A percentile compares a stretch with the other conserved stretches of the same genome.
These are phyloP conservation scores for Trichoderma brevicompactum DNA, from an alignment of 2,329 filamentous ascomycete genomes.

Conservation along the genomic window DNA sequence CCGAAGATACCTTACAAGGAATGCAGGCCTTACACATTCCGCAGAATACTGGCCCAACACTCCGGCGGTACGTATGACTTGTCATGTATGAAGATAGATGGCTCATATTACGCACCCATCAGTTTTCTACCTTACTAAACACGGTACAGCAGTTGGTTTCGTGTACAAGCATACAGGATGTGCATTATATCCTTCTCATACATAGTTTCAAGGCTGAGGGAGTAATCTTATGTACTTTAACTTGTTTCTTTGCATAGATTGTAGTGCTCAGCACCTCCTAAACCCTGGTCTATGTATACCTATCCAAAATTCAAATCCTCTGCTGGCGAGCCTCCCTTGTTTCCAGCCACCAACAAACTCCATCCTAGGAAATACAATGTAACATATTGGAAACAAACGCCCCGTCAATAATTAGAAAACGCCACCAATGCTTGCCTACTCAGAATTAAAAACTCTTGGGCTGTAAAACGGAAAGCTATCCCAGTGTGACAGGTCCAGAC, in stretches of 20 bases:
- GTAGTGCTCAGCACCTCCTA: neutral
- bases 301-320: too few species aligned
- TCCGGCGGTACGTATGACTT: too few species aligned
- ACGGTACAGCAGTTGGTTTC: too few species aligned
- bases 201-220: too few species aligned
- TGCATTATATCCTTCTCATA: too few species aligned
- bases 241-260: neutral
- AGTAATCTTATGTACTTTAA: too few species aligned
- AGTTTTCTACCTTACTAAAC: too few species aligned
- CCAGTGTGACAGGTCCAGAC: conserved; percentile 41
- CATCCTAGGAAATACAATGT: neutral
- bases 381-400: neutral
- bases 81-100: too few species aligned
- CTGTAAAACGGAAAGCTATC: conserved; percentile 38
- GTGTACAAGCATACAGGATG: too few species aligned
- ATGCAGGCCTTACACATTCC: neutral
- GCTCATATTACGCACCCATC: too few species aligned
- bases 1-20: neutral
- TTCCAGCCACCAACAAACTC: neutral
- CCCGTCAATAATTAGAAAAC: too few species aligned
- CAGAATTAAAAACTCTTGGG: conserved; percentile 20
- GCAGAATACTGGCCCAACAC: neutral
- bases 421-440: neutral
- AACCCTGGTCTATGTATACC: neutral
- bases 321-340: too few species aligned